Base-by-base conservation (phyloP, 139 green algal genomes). In the Chlorella vulgaris region DNA sequence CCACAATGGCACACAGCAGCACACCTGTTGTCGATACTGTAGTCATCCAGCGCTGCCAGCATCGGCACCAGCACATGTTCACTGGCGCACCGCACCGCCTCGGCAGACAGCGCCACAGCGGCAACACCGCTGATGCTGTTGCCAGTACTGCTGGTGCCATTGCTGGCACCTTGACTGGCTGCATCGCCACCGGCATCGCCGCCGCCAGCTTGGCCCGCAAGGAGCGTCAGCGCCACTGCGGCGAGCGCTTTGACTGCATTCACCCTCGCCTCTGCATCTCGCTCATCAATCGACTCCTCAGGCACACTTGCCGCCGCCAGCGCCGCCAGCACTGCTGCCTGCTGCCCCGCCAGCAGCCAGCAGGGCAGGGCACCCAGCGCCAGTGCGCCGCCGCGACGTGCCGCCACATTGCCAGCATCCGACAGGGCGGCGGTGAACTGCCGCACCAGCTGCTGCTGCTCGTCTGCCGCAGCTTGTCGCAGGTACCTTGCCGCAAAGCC, bases 11-110 rank as follows among this genome's bases (percentile, higher is more conserved):
- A 22, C 31, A 43, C 63, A 70, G 63, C 21, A 31, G 43, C 7
- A 29, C n/a, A 69, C 66, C 91, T 88, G 82, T 97, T 96, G 89
- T 99, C 97, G 10, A 89, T 92, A 51, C 87, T 93, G 88, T 99
- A 99, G 80, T 99, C 97, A 22, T 91, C 85, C 76, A 97, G 68
- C 3, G 87, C 87, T 19, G 43, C 58, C 65, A 95, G 73, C 68
- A 99, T 43, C 36, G 67, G 82, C 38, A 53, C 29, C 38, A 77
- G 18, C 50, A 61, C 78, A 28, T 1, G 15, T 6, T 43, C 33
- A 29, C 40, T 58, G 8, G 80, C 42, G 13, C 74, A 19, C 67
- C 50, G 19, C 29, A 81, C 36, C 19, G 24, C 81, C 67, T 78
- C 70, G 2, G 66, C 39, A 35, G 60, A 50, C 43, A 84, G 42